phyloP scores from a whole-genome alignment of 805 yeast species.

The Starmerella etchellsii region DNA sequence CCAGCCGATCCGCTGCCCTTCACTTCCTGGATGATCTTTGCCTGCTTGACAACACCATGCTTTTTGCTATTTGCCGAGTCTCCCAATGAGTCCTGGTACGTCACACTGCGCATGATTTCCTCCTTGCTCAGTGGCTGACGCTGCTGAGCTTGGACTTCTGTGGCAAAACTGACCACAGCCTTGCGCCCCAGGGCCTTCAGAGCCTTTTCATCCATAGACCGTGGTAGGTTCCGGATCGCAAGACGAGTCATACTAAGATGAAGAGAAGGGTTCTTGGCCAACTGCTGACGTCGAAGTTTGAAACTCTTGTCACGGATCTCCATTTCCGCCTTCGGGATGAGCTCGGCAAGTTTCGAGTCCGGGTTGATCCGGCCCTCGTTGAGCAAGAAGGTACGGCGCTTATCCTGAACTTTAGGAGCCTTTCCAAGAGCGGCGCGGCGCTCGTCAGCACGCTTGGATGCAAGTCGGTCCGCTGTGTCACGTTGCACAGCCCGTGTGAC shows the following conservation, averaged over 20 bases:
- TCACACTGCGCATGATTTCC: slow-evolving; percentile 68
- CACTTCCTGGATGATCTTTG: slow-evolving; percentile 84
- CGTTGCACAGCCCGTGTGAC: slow-evolving; percentile 78
- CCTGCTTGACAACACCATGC: slow-evolving; percentile 83
- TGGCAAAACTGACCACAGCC: slow-evolving; percentile 89
- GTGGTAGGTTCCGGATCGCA: slow-evolving; percentile 86
- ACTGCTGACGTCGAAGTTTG: slow-evolving; percentile 73
- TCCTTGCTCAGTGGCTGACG: slow-evolving; percentile 85
- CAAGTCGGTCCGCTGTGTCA: slow-evolving; percentile 60
- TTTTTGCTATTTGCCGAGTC: slow-evolving; percentile 54
- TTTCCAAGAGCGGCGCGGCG: slow-evolving; percentile 71
- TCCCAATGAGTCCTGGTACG: slow-evolving; percentile 41
- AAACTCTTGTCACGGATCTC: slow-evolving; percentile 82
- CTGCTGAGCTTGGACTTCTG: slow-evolving; percentile 57
- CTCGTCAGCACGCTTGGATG: slow-evolving; percentile 58
- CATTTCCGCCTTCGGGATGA: slow-evolving; percentile 57
- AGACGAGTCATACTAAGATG: slow-evolving; percentile 90
- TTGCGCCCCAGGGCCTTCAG: slow-evolving; percentile 86
- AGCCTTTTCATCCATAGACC: slow-evolving; percentile 79
- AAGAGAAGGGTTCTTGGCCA: slow-evolving; percentile 77
- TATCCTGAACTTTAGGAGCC: slow-evolving; percentile 66
- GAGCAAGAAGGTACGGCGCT: slow-evolving; percentile 68
- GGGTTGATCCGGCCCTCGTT: slow-evolving; percentile 89
- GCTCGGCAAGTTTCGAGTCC: slow-evolving; percentile 62
- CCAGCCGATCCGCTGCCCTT: slow-evolving; percentile 80